Evolutionary conservation across 2,329 filamentous ascomycete genomes (phyloP).

Genomic region (Calonectria honghensis): DNA sequence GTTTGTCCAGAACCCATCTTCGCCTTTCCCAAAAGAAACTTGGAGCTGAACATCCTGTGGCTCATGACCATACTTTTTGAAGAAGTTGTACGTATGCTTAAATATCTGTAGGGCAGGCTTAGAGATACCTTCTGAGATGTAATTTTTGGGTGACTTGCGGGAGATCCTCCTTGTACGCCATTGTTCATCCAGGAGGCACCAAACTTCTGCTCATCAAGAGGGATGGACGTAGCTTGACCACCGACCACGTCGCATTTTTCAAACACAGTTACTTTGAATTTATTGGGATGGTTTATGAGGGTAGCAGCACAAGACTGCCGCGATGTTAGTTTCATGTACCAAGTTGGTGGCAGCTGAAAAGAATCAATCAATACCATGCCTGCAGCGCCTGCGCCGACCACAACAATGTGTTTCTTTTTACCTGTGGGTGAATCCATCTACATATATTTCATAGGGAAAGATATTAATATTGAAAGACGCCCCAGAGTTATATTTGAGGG

Average conservation of each 20-base stretch:
- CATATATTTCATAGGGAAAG: neutral
- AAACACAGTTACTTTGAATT: conserved; percentile 79
- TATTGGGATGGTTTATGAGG: conserved; percentile 78
- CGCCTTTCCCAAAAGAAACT: conserved; percentile 77
- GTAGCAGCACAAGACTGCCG: conserved; percentile 78
- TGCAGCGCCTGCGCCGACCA: conserved; percentile 78
- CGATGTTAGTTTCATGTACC: conserved; percentile 6
- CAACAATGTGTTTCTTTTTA: conserved; percentile 69
- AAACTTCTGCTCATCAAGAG: conserved; percentile 73
- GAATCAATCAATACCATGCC: conserved; percentile 68
- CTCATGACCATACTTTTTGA: conserved; percentile 72
- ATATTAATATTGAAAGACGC: neutral
- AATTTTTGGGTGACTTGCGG: conserved; percentile 46
- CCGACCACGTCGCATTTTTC: conserved; percentile 76
- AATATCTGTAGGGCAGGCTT: conserved; percentile 69
- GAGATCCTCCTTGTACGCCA: conserved; percentile 76
- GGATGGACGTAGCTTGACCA: conserved; percentile 77
- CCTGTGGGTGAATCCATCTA: conserved; percentile 30
- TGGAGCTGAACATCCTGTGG: conserved; percentile 76
- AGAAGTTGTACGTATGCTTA: conserved; percentile 81
- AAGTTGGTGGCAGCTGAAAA: neutral
- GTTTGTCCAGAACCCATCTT: conserved; percentile 78
- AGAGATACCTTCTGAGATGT: neutral
- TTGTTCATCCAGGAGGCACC: conserved; percentile 78
- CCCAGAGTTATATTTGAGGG: neutral